These are phyloP conservation scores for Solanum hybrid DNA, from an alignment of 305 asterid species.

Conservation along the genomic window DNA sequence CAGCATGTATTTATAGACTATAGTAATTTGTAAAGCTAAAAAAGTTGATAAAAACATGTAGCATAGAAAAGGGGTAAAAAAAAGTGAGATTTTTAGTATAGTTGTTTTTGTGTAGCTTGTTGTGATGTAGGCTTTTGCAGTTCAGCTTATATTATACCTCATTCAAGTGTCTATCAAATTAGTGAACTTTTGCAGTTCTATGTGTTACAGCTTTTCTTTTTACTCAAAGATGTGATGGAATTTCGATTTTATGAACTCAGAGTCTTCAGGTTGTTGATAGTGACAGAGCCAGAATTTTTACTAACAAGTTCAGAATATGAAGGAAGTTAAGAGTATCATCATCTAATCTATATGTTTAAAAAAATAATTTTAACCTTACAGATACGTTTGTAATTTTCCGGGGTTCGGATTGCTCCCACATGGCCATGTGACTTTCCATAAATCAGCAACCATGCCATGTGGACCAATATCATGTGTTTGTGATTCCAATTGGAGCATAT, in stretches of 20 bases:
- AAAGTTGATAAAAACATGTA: background rate
- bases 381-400: background rate
- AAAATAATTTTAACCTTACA: background rate
- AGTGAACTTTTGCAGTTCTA: background rate
- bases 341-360: background rate
- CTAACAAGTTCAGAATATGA: background rate
- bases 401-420: background rate
- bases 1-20: background rate
- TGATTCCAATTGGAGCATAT: too few relatives aligned
- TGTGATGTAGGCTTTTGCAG: background rate
- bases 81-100: background rate
- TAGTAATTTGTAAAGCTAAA: background rate
- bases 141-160: background rate
- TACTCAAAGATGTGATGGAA: background rate
- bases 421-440: background rate
- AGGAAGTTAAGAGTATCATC: background rate
- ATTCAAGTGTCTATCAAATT: background rate
- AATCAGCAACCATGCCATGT: background rate
- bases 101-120: background rate
- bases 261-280: background rate
- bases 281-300: background rate
- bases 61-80: background rate
- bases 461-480: background rate
- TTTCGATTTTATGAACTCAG: background rate
- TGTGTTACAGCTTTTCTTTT: background rate